Base-by-base conservation (phyloP, 2,329 filamentous ascomycete genomes). In the Stagonosporopsis tanaceti region DNA sequence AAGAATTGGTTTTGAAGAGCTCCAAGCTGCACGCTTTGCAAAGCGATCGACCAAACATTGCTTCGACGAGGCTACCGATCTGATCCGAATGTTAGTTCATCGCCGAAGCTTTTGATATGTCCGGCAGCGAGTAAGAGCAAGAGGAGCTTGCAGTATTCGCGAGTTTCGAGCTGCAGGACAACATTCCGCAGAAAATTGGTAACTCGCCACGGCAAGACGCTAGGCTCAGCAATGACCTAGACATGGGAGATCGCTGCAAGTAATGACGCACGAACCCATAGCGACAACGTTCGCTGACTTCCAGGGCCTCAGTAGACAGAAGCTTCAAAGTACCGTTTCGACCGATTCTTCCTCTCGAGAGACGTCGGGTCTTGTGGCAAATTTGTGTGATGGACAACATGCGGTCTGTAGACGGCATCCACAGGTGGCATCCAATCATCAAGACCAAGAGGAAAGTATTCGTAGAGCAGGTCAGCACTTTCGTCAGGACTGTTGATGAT, bases 381-480 rank as follows among this genome's bases (percentile, higher is more conserved):
- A 55, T 80, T 82, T 20, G 91, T 94, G 73, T 97, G 93, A 77
- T 98, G 94, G 3, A 97, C 93, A 15, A 97, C 92, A 74, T 97
- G 93, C 6, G 93, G 94, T 46, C 92, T 84, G 74, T 96, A 97
- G 15, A 97, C 89, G 5, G 92, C 92, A 76, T 96, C 92, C 3
- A 96, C 91, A 1, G 92, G 92, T 2, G 90, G 90, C 86, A 93
- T 92, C 90, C 90, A 97, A 71, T 97, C 93, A 74, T 97, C 93
- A 57, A 97, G 79, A 46, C 90, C 93, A 15, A 98, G 82, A 0
- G 93, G 93, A 63, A 98, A 97, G 73, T 98, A 97, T 78, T 98
- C 93, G 73, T 97, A 97, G 17, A 97, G 80, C 63, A 93, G 80
- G 76, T 97, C 93, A 0, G 89, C 89, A 66, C 89, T 89, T 67